Evolutionary conservation across 176 grass and related monocot genomes (phyloP).

Genomic region (Puccinellia tenuiflora): DNA sequence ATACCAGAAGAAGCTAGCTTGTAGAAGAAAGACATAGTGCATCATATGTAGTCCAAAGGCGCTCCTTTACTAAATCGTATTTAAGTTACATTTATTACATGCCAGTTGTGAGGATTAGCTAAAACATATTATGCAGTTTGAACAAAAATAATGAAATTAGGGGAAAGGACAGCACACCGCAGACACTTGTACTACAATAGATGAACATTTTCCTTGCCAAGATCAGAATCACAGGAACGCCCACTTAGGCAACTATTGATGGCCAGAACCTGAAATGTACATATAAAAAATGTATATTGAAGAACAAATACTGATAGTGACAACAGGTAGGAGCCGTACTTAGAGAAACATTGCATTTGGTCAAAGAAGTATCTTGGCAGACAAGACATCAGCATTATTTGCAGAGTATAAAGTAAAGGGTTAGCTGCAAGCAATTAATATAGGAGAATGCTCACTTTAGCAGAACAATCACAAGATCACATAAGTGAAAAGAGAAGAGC

Average conservation of each 20-base stretch:
- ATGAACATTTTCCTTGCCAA: not conserved
- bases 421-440: not conserved
- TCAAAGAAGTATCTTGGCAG: not conserved
- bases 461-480: not conserved
- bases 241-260: not conserved
- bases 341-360: not conserved
- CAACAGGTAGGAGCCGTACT: not conserved
- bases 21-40: not conserved
- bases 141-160: not conserved
- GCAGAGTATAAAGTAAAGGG: not conserved
- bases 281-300: not conserved
- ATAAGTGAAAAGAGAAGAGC: not conserved
- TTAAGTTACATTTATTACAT: not conserved
- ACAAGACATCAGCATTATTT: not conserved
- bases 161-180: slow-evolving; percentile 1
- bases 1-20: slow-evolving; percentile 8
- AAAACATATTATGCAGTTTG: not conserved
- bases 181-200: slow-evolving; percentile 16
- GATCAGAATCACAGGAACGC: not conserved
- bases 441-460: not conserved
- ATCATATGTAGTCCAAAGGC: not conserved
- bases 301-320: not conserved
- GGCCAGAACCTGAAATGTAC: slow-evolving; percentile 16
- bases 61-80: not conserved
- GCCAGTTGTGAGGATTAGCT: not conserved